A percentile compares a stretch with the other conserved stretches of the same genome.
Conservation (phyloP, 2,329 filamentous ascomycete species). For the Sporothrix brunneoviolacea region DNA sequence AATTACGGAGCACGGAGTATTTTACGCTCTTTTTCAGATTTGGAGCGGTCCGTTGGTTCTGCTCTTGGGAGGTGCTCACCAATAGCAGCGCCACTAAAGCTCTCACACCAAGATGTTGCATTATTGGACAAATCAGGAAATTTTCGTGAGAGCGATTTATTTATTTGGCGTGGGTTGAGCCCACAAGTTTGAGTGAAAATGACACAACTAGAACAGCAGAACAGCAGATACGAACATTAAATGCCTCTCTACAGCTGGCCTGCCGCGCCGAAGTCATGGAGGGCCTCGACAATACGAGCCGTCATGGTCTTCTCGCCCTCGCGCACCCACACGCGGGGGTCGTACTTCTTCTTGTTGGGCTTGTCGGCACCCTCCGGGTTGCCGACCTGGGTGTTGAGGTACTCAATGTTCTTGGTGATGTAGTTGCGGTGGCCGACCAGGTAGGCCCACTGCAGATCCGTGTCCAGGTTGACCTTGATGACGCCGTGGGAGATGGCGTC, state of each 20-base stretch:
- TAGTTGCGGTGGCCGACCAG: conserved; percentile 89
- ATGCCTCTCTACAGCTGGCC: conserved; percentile 52
- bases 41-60: not conserved
- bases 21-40: not conserved
- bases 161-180: not conserved
- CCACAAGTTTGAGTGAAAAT: conserved; percentile 4
- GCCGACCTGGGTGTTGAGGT: conserved; percentile 77
- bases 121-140: not conserved
- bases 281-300: conserved; percentile 68
- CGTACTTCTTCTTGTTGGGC: conserved; percentile 97
- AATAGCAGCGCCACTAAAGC: not conserved
- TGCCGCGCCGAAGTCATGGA: conserved; percentile 87
- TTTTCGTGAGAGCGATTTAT: conserved; percentile 27
- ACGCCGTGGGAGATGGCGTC: conserved; percentile 89
- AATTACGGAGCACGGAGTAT: too few species aligned
- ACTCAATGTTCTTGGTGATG: conserved; percentile 90
- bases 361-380: conserved; percentile 92
- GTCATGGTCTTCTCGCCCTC: conserved; percentile 98
- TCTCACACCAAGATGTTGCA: too few species aligned
- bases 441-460: conserved; percentile 95
- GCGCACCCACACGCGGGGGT: conserved; percentile 69
- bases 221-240: conserved; percentile 1
- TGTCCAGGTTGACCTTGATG: conserved; percentile 99
- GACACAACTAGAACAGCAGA: not conserved
- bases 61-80: too few species aligned